Percentiles rank a stretch among this genome's conserved stretches.
phyloP scores from a whole-genome alignment of 2,329 filamentous ascomycete genomes.

The Fusarium sp. region DNA sequence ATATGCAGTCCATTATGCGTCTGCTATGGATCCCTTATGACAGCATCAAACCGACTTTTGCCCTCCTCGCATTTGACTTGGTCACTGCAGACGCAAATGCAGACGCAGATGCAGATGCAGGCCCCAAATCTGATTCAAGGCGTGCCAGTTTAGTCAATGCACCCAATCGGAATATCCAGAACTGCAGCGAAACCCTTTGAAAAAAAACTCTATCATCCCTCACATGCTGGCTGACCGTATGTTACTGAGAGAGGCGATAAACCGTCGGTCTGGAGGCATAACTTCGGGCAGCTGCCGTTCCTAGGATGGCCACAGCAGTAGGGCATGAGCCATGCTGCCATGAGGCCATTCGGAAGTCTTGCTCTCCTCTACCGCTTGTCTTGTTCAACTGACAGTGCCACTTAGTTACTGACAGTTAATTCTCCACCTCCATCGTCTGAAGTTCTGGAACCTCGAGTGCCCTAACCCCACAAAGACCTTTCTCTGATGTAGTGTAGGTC shows the following conservation, averaged over 20 bases:
- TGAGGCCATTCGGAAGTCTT: neutral
- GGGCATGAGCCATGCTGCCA: neutral
- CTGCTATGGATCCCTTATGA: conserved; percentile 18
- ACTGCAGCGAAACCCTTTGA: conserved; percentile 1
- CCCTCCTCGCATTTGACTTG: conserved; percentile 12
- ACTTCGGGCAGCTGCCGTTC: conserved; percentile 3
- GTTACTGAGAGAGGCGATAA: neutral
- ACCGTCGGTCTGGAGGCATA: conserved; percentile 10
- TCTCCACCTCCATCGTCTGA: conserved; percentile 21
- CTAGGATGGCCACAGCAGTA: neutral
- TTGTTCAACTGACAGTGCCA: conserved; percentile 12
- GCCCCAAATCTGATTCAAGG: conserved; percentile 14
- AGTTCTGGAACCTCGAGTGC: conserved; percentile 24
- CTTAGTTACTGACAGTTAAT: conserved; percentile 16
- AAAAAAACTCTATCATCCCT: conserved; percentile 19
- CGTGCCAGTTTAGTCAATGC: conserved; percentile 27
- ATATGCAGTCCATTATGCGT: conserved; percentile 13
- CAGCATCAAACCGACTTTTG: neutral
- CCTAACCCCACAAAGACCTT: conserved; percentile 10
- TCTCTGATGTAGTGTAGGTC: neutral
- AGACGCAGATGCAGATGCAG: neutral
- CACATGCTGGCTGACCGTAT: conserved; percentile 12
- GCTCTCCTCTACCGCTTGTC: neutral
- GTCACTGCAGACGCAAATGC: neutral
- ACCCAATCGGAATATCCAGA: conserved; percentile 18